Evolutionary conservation across 1,284 basidiomycete species (phyloP), one percentile per base, ranked within the genome.

Genomic region (Cryptococcus jaspeensis): DNA sequence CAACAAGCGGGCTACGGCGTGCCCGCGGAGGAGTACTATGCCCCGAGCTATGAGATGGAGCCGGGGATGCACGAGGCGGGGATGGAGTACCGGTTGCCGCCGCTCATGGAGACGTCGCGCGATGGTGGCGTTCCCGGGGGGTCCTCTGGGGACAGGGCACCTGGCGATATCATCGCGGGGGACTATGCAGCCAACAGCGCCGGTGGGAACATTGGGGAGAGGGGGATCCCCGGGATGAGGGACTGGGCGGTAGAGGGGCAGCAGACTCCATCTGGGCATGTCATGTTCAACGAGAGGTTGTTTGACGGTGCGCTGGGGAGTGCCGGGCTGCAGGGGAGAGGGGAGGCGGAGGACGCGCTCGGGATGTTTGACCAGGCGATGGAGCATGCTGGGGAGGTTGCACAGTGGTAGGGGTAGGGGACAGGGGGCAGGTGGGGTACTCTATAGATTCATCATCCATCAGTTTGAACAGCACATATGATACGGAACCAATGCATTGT

Each of bases 271-370:
- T 67, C 65, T 5, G 64, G 63, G 23, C 69, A 73, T 56, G 69
- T 73, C 38, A 49, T 64, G 16, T 73, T 73, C 59, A 67, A 65
- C 43, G 71, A 73, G 45, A 45, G 65, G 12, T 42, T 73, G 49
- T 73, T 73, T 50, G 71, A 69, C 44, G 71, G 69, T 2, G 69
- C 67, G 5, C 46, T 72, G 16, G 67, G 69, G 3, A 64, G 52
- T 28, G 65, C 65, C 2, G 52, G 45, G 22, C 25, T 60, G 9
- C 37, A 38, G 2, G 52, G 50, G 20, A 40, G 23, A 39, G 18
- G 36, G 13, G 43, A 43, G 28, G 37, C 44, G 20, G 52, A 52
- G 1, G 59, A 58, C 12, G 56, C 18, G 38, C 50, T 61, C 36
- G 53, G 53, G 5, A 61, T 61, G 45, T 61, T 61, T 46, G 56